Conservation (phyloP, 805 yeast genomes). For the Diddensiella santjacobensis region DNA sequence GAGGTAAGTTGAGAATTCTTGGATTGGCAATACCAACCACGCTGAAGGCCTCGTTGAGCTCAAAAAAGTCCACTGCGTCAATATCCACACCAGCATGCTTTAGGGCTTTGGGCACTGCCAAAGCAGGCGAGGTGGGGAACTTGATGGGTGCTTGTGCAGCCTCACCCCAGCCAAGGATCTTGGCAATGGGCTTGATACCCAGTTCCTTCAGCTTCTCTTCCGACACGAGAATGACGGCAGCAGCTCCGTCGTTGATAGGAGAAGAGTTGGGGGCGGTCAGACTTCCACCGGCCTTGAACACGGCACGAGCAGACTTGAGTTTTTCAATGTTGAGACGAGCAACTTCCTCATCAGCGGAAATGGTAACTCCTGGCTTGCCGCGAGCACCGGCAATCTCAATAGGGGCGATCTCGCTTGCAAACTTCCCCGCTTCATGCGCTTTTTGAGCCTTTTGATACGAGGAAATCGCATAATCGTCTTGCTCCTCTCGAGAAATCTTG, state of each 20-base stretch:
- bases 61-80: conserved; percentile 80
- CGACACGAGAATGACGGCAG: conserved; percentile 86
- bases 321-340: conserved; percentile 71
- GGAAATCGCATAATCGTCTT: conserved; percentile 80
- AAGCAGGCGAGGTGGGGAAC: conserved; percentile 93
- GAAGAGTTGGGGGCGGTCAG: conserved; percentile 98
- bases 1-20: conserved; percentile 56
- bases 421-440: conserved; percentile 80
- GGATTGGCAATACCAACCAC: conserved; percentile 93
- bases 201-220: conserved; percentile 81
- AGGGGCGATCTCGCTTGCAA: conserved; percentile 77
- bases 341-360: conserved; percentile 80
- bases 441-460: conserved; percentile 83
- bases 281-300: conserved; percentile 92
- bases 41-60: conserved; percentile 96
- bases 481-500: conserved; percentile 72
- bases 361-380: conserved; percentile 73
- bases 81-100: conserved; percentile 70
- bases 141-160: conserved; percentile 94
- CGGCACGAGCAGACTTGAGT: conserved; percentile 83
- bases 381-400: conserved; percentile 84
- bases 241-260: conserved; percentile 96
- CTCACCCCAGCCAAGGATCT: conserved; percentile 93
- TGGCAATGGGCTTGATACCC: conserved; percentile 83
- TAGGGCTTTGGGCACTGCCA: conserved; percentile 94